These are phyloP conservation scores for Staphylotrichum tortipilum DNA, from an alignment of 495 filamentous ascomycete genomes.

Conservation along the genomic window DNA sequence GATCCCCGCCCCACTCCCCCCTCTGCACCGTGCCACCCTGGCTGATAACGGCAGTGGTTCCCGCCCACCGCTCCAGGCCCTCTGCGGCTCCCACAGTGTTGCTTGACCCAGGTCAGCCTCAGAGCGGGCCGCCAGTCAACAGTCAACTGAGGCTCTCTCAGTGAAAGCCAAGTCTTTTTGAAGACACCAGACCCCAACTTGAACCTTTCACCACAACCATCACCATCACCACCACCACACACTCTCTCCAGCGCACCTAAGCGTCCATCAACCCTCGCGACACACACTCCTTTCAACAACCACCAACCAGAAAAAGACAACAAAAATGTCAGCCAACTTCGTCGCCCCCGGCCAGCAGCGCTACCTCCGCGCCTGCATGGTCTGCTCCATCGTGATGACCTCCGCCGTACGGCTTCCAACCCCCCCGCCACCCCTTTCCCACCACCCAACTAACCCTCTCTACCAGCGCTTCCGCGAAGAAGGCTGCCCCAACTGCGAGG, in stretches of 20 bases:
- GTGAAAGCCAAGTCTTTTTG: too few relatives aligned
- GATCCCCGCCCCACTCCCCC: background rate
- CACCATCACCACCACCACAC: too few relatives aligned
- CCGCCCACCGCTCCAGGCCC: too few relatives aligned
- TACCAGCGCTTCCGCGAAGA: slow-evolving; percentile 65
- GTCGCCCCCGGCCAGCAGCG: slow-evolving; percentile 63
- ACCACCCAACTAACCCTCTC: slow-evolving; percentile 9
- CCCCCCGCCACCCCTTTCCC: background rate
- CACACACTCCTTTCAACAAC: background rate
- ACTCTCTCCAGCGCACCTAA: too few relatives aligned
- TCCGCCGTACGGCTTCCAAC: slow-evolving; percentile 47
- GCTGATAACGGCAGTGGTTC: slow-evolving; percentile 1
- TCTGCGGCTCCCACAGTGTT: too few relatives aligned
- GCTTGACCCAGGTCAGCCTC: background rate
- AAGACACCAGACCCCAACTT: too few relatives aligned
- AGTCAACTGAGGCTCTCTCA: too few relatives aligned
- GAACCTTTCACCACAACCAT: too few relatives aligned
- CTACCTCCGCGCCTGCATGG: slow-evolving; percentile 93
- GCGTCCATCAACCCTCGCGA: background rate
- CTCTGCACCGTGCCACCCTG: slow-evolving; percentile 13
- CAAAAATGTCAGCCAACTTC: slow-evolving; percentile 42
- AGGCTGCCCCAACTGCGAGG: slow-evolving; percentile 95
- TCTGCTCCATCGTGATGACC: slow-evolving; percentile 85
- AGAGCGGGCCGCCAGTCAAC: too few relatives aligned
- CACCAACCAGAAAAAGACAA: background rate